These are phyloP conservation scores for Leishmania arabica DNA, from an alignment of 208 protist genomes.

Conservation along the genomic window DNA sequence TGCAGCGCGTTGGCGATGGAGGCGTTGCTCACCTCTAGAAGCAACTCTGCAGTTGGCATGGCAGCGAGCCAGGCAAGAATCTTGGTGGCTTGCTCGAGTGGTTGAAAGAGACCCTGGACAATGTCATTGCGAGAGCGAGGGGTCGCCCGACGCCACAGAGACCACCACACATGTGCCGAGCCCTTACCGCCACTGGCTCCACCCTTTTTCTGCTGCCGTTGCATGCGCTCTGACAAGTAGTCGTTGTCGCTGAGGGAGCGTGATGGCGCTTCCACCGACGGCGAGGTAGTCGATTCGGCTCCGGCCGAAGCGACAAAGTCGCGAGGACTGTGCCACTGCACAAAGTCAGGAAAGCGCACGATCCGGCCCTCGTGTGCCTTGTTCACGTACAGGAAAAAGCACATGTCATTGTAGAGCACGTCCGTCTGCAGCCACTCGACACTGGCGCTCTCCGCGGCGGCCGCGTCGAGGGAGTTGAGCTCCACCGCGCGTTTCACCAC, in stretches of 20 bases:
- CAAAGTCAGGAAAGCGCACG: slow-evolving; percentile 88
- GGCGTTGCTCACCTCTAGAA: slow-evolving; percentile 61
- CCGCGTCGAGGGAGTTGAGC: slow-evolving; percentile 44
- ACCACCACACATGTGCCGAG: slow-evolving; percentile 65
- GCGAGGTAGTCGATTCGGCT: neutral
- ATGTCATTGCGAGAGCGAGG: slow-evolving; percentile 63
- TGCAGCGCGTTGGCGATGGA: slow-evolving; percentile 64
- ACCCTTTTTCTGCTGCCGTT: slow-evolving; percentile 11
- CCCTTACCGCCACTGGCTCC: slow-evolving; percentile 5
- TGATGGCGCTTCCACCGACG: neutral
- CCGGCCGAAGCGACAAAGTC: slow-evolving; percentile 51
- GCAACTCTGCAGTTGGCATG: slow-evolving; percentile 32
- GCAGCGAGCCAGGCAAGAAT: slow-evolving; percentile 63
- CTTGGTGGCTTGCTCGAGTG: slow-evolving; percentile 42
- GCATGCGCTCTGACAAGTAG: slow-evolving; percentile 82
- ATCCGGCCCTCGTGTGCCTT: slow-evolving; percentile 58
- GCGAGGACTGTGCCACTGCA: slow-evolving; percentile 86
- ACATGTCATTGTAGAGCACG: slow-evolving; percentile 88
- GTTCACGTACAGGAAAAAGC: slow-evolving; percentile 83
- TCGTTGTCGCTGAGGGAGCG: slow-evolving; percentile 34
- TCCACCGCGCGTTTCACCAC: slow-evolving; percentile 54
- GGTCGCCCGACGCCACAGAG: slow-evolving; percentile 58
- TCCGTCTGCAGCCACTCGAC: slow-evolving; percentile 53
- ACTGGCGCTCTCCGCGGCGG: slow-evolving; percentile 32
- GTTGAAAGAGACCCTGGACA: slow-evolving; percentile 40